Base-by-base conservation (phyloP, 768 basidiomycete genomes). In the Plicaturopsis crispa region DNA sequence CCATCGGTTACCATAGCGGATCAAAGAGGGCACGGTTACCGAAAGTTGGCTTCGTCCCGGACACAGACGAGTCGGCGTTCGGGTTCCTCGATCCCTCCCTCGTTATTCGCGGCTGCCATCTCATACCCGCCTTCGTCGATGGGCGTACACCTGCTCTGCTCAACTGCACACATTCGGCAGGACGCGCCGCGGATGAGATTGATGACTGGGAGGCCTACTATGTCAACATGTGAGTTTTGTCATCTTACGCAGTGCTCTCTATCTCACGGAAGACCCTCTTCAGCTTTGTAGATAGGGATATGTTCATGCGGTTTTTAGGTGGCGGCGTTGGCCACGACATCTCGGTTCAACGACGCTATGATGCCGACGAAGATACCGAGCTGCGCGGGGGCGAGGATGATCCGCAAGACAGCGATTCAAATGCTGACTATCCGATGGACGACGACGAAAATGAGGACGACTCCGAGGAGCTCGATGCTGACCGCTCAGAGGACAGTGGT, bases 251-350 rank as follows among this genome's bases (percentile, higher is more conserved):
- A n/a, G n/a, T n/a, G n/a, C n/a, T n/a, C n/a, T n/a, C n/a, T n/a
- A n/a, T n/a, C n/a, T n/a, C n/a, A n/a, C n/a, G n/a, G n/a, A n/a
- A n/a, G n/a, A n/a, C n/a, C n/a, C n/a, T n/a, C 22, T 21, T 2
- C 26, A 69, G 67, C 5, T 67, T 66, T 41, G 59, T 59, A 8
- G 62, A 67, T 39, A 48, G 59, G 4, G 65, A 69, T 30, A 69
- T 63, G 63, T 42, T 62, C 11, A 57, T 62, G 53, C 49, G 56
- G 8, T 62, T 48, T 38, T 35, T 46, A 11, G 55, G 54, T 4
- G 44, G 51, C 4, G 63, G 54, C 2, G 39, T 63, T 20, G 62
- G 63, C 14, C 57, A 63, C 24, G 19, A 23, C 20, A 21, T 36
- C n/a, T n/a, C n/a, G n/a, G n/a, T n/a, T n/a, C n/a, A n/a, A n/a